A percentile compares a stretch with the other conserved stretches of the same genome.
Conservation (phyloP, 2,329 filamentous ascomycete species). For the Davidsoniella eucalypti region DNA sequence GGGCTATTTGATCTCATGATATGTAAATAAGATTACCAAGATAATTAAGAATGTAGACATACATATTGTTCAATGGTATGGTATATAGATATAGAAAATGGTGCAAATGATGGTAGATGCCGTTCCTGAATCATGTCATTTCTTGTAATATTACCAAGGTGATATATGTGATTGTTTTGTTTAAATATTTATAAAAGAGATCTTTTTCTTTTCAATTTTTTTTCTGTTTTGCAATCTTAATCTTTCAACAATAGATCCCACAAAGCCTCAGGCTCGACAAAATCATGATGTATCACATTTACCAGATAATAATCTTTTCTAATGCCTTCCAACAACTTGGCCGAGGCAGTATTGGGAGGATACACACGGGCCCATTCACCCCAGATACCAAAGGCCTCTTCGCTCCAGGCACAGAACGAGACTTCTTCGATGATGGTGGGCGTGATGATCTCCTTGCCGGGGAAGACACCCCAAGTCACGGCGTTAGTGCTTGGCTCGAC, state of each 20-base stretch:
- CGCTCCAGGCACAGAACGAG: slow-evolving; percentile 82
- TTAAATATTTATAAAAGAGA: background rate
- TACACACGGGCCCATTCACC: slow-evolving; percentile 85
- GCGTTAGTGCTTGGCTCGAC: slow-evolving; percentile 55
- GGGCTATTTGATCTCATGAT: slow-evolving; percentile 1
- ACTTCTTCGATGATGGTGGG: slow-evolving; percentile 95
- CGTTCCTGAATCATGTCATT: too few species aligned
- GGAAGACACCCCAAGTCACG: slow-evolving; percentile 93
- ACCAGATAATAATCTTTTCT: slow-evolving; percentile 70
- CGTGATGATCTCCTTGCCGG: slow-evolving; percentile 87
- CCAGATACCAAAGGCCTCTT: slow-evolving; percentile 95
- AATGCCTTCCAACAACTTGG: slow-evolving; percentile 50
- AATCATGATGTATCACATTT: slow-evolving; percentile 76
- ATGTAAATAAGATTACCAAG: background rate
- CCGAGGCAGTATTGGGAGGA: slow-evolving; percentile 52
- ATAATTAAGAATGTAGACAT: background rate
- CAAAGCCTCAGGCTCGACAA: slow-evolving; percentile 50
- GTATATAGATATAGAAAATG: too few species aligned
- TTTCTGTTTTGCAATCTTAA: background rate
- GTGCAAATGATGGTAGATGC: too few species aligned
- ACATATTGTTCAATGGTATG: too few species aligned
- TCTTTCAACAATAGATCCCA: slow-evolving; percentile 44
- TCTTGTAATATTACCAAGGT: too few species aligned
- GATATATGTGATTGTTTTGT: background rate
- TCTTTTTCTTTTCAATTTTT: background rate